These are phyloP conservation scores for Agarophyton chilense DNA, from an alignment of 23 red algal genomes.

Conservation along the genomic window DNA sequence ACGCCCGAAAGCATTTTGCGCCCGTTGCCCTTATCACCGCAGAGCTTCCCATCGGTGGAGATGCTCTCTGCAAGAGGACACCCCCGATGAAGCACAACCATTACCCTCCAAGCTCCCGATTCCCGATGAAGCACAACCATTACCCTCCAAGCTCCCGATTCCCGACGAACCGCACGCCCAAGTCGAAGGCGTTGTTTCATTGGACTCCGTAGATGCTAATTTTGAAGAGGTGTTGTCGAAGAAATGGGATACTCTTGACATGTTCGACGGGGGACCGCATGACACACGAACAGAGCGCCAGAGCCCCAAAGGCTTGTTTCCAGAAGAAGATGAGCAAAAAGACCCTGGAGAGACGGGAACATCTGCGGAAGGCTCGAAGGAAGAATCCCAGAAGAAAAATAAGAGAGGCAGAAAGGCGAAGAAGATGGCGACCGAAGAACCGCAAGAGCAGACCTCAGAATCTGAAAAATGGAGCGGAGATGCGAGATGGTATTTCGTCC, in stretches of 20 bases:
- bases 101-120: neutral
- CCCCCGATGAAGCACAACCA: neutral
- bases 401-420: neutral
- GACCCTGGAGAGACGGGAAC: neutral
- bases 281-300: neutral
- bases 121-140: neutral
- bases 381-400: constrained; percentile 12
- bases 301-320: neutral
- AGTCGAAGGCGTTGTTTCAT: neutral
- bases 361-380: neutral
- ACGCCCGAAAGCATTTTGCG: neutral
- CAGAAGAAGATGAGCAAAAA: neutral
- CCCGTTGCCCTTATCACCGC: neutral
- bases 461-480: constrained; percentile 42
- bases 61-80: neutral
- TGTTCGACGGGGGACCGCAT: constrained; percentile 3
- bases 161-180: neutral
- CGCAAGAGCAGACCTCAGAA: neutral
- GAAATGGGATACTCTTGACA: constrained; percentile 38
- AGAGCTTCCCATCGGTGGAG: neutral
- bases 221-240: constrained; percentile 40
- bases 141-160: neutral
- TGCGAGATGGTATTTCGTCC: constrained; percentile 79
- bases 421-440: neutral
- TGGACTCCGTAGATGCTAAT: neutral